These are phyloP conservation scores for Berkeleyomyces basicola DNA, from an alignment of 2,329 filamentous ascomycete genomes.

Conservation along the genomic window DNA sequence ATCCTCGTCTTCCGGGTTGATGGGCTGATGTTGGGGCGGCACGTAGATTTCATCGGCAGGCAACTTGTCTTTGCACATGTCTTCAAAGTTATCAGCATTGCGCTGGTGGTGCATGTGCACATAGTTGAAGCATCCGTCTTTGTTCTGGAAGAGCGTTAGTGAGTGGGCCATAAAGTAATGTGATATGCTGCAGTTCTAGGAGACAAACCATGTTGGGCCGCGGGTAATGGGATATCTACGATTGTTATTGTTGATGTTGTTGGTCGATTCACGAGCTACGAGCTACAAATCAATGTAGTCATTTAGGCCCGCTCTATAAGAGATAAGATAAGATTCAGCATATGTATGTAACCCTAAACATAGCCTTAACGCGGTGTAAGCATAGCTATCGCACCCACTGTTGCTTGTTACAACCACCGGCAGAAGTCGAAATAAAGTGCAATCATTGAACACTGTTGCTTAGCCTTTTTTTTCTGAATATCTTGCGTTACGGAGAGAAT, in stretches of 20 bases:
- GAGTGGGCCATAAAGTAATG: background rate
- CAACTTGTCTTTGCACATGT: conserved; percentile 53
- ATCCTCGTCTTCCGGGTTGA: conserved; percentile 79
- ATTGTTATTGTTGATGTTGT: background rate
- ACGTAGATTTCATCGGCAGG: conserved; percentile 71
- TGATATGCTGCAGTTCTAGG: too few species aligned
- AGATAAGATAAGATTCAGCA: background rate
- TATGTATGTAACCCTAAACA: too few species aligned
- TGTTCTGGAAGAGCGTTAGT: conserved; percentile 32
- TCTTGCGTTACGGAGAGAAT: too few species aligned
- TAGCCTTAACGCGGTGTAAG: too few species aligned
- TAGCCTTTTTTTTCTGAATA: too few species aligned
- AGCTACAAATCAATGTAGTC: background rate
- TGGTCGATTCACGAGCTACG: background rate
- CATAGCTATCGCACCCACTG: too few species aligned
- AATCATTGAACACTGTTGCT: too few species aligned
- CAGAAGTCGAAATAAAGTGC: too few species aligned
- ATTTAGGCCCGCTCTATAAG: background rate
- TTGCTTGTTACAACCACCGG: too few species aligned
- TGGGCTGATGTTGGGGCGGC: conserved; percentile 59
- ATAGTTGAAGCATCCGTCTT: conserved; percentile 60
- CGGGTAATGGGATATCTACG: background rate
- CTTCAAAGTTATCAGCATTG: conserved; percentile 65
- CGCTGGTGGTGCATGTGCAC: conserved; percentile 57
- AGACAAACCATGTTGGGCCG: background rate